Base-by-base conservation (phyloP, 148 eudicot genomes). In the Heliosperma pusillum region DNA sequence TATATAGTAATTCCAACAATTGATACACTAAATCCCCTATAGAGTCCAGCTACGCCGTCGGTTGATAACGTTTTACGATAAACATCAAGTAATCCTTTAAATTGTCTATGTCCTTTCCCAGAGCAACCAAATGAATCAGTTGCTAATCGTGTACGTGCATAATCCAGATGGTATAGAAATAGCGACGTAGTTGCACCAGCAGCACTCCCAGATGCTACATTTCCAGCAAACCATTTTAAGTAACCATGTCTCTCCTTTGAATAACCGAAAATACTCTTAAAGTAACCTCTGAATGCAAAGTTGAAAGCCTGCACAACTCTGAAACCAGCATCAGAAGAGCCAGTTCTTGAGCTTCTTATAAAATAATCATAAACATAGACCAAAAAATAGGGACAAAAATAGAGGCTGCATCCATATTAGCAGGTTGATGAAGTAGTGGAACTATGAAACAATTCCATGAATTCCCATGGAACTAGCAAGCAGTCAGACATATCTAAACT, bases 251-350 rank as follows among this genome's bases (percentile, higher is more conserved):
- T 89, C 78, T 96, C 97, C 89, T 88, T 92, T 45, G 99, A 92
- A 71, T 76, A 74, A 80, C 89, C 92, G 79, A 96, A 87, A 7
- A 87, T 47, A 78, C 83, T 81, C 83, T 89, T 95, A 86, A 82
- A 94, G 84, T 94, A 94, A 77, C 97, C 99, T 88, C 89, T 92
- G 83, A 95, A 95, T 70, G 99, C 99, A 80, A 96, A 96, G 85
- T 92, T 96, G 87, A 89, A 92, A 78, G 99, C 97, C 99, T 96
- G 79, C 66, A 74, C 60, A 81, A 82, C 73, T 66, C 44, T 69
- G 79, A 60, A 33, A 69, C 59, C 21, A 40, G 61, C 60, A 72
- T 80, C 80, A 80, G 65, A 70, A 56, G 66, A 72, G 42, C 66
- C 53, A 65, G 3, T 64, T 80, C 69, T 36, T 57, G 29, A 58